Base-by-base conservation (phyloP, 495 filamentous ascomycete genomes). In the Podospora appendiculata region DNA sequence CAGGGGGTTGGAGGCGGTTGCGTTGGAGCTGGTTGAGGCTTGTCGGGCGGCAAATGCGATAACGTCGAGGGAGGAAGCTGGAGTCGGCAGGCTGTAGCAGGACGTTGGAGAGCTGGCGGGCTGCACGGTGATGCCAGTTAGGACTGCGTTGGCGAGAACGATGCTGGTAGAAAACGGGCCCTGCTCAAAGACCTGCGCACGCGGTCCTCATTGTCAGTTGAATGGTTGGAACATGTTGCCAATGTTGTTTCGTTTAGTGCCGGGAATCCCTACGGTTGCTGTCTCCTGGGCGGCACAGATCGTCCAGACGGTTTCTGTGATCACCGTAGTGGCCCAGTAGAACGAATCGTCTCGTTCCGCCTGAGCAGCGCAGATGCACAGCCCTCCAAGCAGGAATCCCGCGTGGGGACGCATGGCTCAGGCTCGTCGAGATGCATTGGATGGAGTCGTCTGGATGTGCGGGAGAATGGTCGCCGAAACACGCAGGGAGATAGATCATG, bases 231-330 rank as follows among this genome's bases (percentile, higher is more conserved):
- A 13, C 16, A 17, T 9, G 10, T 48, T 17, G 8, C 2, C 17
- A 16, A 7, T 1, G 25, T 12, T 1, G 4, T 25, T 5, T 25
- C 25, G 25, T 25, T 25, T 25, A 5, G 25, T 25, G 2, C 25
- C 5, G 25, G 25, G 2, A 2, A 25, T 19, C 19, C 47, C 44
- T 25, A 55, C 56, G 5, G 56, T 58, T 13, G 41, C 33, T n/a
- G 52, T 55, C 41, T 58, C 56, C 16, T 51, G 44, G 8, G 45
- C 44, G 11, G 14, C 51, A 38, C 49, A 57, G 1, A 55, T 41
- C 1, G 57, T 54, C 45, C 48, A 59, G 12, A 57, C 43, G 6
- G 54, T 57, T 34, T 62, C 60, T 2, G 59, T 61, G 32, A 62
- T 39, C 32, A 57, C 47, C 10, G 10, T 36, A 11, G 34, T 38